These are phyloP conservation scores for Daedaleopsis nitida DNA, from an alignment of 768 basidiomycete species.

Conservation along the genomic window DNA sequence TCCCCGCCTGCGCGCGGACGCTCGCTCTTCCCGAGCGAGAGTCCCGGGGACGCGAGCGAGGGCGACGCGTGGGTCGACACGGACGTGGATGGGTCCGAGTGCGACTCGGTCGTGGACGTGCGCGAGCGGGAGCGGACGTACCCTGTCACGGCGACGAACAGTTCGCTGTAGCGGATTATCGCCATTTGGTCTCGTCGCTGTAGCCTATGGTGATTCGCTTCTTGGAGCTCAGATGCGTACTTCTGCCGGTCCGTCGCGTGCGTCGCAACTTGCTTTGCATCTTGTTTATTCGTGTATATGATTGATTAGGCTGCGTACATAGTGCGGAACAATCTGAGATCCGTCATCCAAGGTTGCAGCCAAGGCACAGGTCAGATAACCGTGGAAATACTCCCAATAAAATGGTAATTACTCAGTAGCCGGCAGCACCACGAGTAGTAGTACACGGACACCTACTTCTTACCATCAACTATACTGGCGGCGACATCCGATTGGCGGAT, in stretches of 20 bases:
- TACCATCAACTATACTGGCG: too few relatives aligned
- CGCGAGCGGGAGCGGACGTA: conserved; percentile 14
- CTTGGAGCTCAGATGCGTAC: too few relatives aligned
- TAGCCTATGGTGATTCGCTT: neutral
- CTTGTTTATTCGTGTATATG: conserved; percentile 9
- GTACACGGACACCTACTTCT: too few relatives aligned
- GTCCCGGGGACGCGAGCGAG: conserved; percentile 21
- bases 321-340: neutral
- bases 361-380: too few relatives aligned
- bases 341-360: too few relatives aligned
- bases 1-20: neutral
- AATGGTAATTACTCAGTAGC: too few relatives aligned
- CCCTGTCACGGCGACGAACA: conserved; percentile 7
- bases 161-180: neutral
- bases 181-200: neutral
- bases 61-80: conserved; percentile 43
- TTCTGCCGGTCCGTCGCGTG: too few relatives aligned
- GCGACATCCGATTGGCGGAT: too few relatives aligned
- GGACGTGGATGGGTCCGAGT: conserved; percentile 38
- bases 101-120: conserved; percentile 12
- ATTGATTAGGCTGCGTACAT: neutral
- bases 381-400: too few relatives aligned
- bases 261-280: neutral
- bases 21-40: neutral
- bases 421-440: too few relatives aligned